Evolutionary conservation across 2,329 filamentous ascomycete species (phyloP), one percentile per base, ranked within the genome.

Genomic region (Exophiala oligosperma): DNA sequence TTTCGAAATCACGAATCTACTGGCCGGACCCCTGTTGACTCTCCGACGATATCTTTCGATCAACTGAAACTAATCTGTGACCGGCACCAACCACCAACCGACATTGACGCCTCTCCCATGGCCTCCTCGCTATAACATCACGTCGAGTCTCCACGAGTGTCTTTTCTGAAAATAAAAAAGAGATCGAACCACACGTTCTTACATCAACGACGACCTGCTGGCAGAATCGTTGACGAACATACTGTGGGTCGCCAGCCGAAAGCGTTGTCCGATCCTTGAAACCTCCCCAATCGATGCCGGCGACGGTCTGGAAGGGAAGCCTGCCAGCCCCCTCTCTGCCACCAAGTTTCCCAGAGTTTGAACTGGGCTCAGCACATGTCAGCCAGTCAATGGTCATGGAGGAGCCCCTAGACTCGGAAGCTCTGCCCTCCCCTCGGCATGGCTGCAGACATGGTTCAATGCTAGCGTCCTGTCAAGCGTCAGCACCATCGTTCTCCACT

Each of bases 261-360:
- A 56, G 41, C 53, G 56, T 38, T 59, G 59, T 52, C 49, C 29
- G 53, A 48, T 49, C 47, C 44, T 59, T 61, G 58, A 59, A 63
- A 63, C 58, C 57, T 59, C 58, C 61, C 61, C 61, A 63, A 63
- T 63, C 58, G 61, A 54, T 49, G 56, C 11, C 32, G 38, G 23
- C 43, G 23, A 40, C 24, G 32, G 32, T 32, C 46, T 48, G 12
- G 35, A 40, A 32, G 24, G 37, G 46, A 57, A 57, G 38, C 60
- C 49, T 62, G 56, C 60, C 57, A 59, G 54, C 57, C 57, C 54
- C 54, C 57, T 29, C 44, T 48, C 29, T 21, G 35, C 46, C 52
- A 56, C 56, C 59, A 55, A 61, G 29, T 58, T 59, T 59, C 32
- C 49, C 49, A 52, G 40, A n/a, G n/a, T 26, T 29, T 12, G 17